Base-by-base conservation (phyloP, 805 yeast genomes). In the Starmerella geochares region DNA sequence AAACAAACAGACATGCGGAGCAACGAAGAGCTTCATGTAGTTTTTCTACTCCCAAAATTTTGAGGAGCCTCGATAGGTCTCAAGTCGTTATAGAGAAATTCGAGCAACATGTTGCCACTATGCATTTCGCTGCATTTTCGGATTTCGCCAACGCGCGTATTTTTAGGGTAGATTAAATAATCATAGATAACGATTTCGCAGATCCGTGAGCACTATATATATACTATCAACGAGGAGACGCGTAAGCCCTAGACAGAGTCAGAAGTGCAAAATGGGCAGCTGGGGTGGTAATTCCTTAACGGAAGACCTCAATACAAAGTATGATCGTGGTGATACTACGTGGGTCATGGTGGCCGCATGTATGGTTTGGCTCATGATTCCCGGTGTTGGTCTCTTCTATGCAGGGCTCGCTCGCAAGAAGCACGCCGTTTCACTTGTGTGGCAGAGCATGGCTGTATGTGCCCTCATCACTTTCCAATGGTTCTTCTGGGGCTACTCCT, bases 401-500 rank as follows among this genome's bases (percentile, higher is more conserved):
- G 86, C 95, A 31, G 98, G 98, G 57, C 71, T 92, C 54, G 81
- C 95, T 14, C 80, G 98, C 67, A 90, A 90, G 68, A 86, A 88
- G 67, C 96, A 92, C 62, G 95, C 96, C n/a, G 71, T 92, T 49
- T 85, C 96, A 7, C 72, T 92, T 47, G 70, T 92, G 47, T 92
- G 96, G 96, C 92, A 95, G 21, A 81, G 95, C 6, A 70, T 92
- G 64, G 87, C 86, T 84, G 86, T 94, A 19, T 80, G 79, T 19
- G 80, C 92, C 58, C 71, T 90, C 28, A 79, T 87, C 7, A 69
- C 83, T 1, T 86, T 92, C 77, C 96, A 92, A 67, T 90, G 98
- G 97, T 92, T 87, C 69, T 88, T 87, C 72, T 87, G 96, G 96
- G 98, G 97, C 55, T 90, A 84, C 68, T 85, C 96, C 13, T 74